These are phyloP conservation scores for Oryza brachyantha DNA, from an alignment of 176 grass and related monocot species.

Conservation along the genomic window DNA sequence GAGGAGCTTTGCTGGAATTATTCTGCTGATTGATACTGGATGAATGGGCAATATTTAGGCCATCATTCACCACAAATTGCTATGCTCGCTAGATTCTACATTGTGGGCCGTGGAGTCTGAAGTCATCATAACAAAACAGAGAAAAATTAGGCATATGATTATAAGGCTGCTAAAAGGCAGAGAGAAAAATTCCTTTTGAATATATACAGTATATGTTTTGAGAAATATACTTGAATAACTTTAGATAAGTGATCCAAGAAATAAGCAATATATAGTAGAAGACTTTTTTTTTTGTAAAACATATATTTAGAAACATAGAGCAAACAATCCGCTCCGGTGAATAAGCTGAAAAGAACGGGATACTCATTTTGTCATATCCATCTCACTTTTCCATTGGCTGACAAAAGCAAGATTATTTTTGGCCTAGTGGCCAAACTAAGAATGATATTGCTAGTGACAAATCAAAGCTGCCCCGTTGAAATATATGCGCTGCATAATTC, in stretches of 20 bases:
- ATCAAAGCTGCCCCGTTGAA: not conserved
- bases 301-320: too few species aligned
- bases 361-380: not conserved
- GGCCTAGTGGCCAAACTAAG: not conserved
- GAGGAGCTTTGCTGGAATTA: not conserved
- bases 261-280: too few species aligned
- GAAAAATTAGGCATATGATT: not conserved
- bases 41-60: constrained; percentile 21
- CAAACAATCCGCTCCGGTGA: too few species aligned
- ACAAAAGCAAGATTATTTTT: not conserved
- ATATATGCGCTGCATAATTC: not conserved
- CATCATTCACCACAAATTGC: constrained; percentile 18
- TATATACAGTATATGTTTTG: too few species aligned
- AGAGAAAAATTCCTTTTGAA: too few species aligned
- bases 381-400: not conserved
- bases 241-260: too few species aligned
- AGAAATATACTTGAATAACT: too few species aligned
- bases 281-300: too few species aligned
- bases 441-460: not conserved
- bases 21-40: not conserved
- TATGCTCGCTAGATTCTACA: not conserved
- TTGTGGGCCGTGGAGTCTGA: not conserved
- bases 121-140: not conserved
- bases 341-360: too few species aligned
- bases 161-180: not conserved